Conservation (phyloP, 2,329 filamentous ascomycete species). For the Bipolaris victoriae region DNA sequence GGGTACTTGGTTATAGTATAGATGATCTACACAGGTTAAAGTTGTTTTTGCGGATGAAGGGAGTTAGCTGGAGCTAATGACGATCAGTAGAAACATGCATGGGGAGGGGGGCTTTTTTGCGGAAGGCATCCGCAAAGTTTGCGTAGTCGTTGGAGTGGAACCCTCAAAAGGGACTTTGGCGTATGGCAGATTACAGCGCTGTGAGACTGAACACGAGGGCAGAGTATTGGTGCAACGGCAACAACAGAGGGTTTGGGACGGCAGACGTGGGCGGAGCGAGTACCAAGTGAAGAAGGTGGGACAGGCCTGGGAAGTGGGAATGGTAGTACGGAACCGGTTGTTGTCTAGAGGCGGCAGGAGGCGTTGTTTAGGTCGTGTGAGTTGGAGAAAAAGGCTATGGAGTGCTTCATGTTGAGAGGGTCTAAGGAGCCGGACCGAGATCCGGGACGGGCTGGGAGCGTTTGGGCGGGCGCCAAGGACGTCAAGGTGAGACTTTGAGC, state of each 20-base stretch:
- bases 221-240: conserved; percentile 17
- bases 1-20: not conserved
- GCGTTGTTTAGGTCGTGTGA: not conserved
- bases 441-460: not conserved
- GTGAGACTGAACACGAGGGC: conserved; percentile 3
- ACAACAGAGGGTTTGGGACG: conserved; percentile 10
- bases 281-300: conserved; percentile 11
- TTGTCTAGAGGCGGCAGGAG: conserved; percentile 1
- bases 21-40: not conserved
- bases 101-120: not conserved
- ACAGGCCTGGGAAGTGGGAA: not conserved
- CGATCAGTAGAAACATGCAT: not conserved
- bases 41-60: not conserved
- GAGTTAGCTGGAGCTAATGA: not conserved
- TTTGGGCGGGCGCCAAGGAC: conserved; percentile 12
- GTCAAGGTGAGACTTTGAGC: conserved; percentile 13
- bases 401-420: conserved; percentile 2
- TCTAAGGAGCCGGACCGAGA: not conserved
- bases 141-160: not conserved
- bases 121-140: conserved; percentile 1
- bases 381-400: not conserved
- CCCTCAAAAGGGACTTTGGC: not conserved
- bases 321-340: conserved; percentile 2
- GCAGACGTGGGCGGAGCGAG: conserved; percentile 11
- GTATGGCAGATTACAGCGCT: conserved; percentile 1